phyloP scores from a whole-genome alignment of 179 eudicot genomes.

The Amaranthus tricolor region DNA sequence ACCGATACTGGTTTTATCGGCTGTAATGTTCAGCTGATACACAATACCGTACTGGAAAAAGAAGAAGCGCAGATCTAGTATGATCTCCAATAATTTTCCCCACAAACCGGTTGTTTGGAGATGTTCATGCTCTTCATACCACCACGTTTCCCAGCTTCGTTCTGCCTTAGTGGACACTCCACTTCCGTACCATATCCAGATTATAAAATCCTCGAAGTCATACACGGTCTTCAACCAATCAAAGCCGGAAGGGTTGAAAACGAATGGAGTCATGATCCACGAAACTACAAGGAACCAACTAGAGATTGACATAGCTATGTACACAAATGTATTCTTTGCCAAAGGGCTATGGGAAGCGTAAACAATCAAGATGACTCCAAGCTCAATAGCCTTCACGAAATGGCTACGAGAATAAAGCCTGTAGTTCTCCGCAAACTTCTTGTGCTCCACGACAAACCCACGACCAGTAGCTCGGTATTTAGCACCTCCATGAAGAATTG shows the following conservation, averaged over 20 bases:
- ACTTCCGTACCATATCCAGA: conserved; percentile 77
- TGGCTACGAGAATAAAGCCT: conserved; percentile 91
- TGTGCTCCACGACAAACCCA: conserved; percentile 90
- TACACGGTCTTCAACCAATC: conserved; percentile 96
- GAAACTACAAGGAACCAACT: conserved; percentile 94
- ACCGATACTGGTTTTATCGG: conserved; percentile 44
- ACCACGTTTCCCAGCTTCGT: conserved; percentile 97
- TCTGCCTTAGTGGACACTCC: conserved; percentile 81
- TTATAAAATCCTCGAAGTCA: conserved; percentile 76
- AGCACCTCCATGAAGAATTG: conserved; percentile 97
- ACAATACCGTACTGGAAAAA: conserved; percentile 91
- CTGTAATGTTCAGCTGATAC: conserved; percentile 63
- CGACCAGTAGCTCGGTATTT: conserved; percentile 95
- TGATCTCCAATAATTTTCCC: conserved; percentile 87
- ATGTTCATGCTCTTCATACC: conserved; percentile 98
- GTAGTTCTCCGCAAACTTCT: conserved; percentile 82
- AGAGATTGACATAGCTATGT: conserved; percentile 71
- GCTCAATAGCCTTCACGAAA: conserved; percentile 88
- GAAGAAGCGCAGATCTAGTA: conserved; percentile 86
- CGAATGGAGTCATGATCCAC: conserved; percentile 90
- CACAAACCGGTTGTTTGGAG: conserved; percentile 87
- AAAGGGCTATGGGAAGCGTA: conserved; percentile 77
- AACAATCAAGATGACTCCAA: conserved; percentile 72
- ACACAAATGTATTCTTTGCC: conserved; percentile 61
- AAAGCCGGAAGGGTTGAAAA: conserved; percentile 92